Percentiles rank a stretch among this genome's conserved stretches.
These are phyloP conservation scores for Phytophthora sp. DNA, from an alignment of 352 stramenopile species.

Conservation along the genomic window DNA sequence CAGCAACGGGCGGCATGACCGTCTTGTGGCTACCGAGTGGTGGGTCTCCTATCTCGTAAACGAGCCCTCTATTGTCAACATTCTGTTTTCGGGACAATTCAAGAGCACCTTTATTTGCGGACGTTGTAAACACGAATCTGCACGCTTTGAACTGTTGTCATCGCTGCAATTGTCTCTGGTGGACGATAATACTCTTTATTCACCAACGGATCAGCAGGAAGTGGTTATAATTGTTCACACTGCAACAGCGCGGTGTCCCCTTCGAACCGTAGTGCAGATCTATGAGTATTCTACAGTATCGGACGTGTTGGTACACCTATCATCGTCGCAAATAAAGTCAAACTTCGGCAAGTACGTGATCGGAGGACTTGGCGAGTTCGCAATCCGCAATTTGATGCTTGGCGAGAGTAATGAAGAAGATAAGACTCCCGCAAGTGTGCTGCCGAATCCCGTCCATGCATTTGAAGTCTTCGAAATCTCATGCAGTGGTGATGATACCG, in stretches of 20 bases:
- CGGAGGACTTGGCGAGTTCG: slow-evolving; percentile 29
- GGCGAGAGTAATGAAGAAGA: not conserved
- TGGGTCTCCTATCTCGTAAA: slow-evolving; percentile 96
- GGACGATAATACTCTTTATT: not conserved
- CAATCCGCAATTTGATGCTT: slow-evolving; percentile 48
- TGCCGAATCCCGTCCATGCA: slow-evolving; percentile 37
- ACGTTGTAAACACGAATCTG: slow-evolving; percentile 83
- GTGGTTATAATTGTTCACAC: slow-evolving; percentile 49
- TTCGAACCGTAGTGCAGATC: slow-evolving; percentile 5
- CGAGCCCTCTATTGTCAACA: slow-evolving; percentile 95
- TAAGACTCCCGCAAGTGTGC: slow-evolving; percentile 7
- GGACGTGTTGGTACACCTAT: slow-evolving; percentile 2
- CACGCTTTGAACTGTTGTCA: slow-evolving; percentile 91
- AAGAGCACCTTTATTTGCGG: slow-evolving; percentile 93
- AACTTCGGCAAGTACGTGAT: not conserved
- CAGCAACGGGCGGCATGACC: slow-evolving; percentile 93
- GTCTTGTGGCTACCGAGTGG: slow-evolving; percentile 95
- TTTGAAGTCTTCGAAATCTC: slow-evolving; percentile 37
- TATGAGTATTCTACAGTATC: slow-evolving; percentile 3
- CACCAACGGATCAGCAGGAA: slow-evolving; percentile 17
- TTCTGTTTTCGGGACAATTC: slow-evolving; percentile 97
- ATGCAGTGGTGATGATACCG: slow-evolving; percentile 4
- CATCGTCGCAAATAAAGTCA: not conserved
- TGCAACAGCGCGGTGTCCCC: not conserved
- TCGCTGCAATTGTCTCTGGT: slow-evolving; percentile 67